Base-by-base conservation (phyloP, 345 rosid genomes). In the Draba incana region DNA sequence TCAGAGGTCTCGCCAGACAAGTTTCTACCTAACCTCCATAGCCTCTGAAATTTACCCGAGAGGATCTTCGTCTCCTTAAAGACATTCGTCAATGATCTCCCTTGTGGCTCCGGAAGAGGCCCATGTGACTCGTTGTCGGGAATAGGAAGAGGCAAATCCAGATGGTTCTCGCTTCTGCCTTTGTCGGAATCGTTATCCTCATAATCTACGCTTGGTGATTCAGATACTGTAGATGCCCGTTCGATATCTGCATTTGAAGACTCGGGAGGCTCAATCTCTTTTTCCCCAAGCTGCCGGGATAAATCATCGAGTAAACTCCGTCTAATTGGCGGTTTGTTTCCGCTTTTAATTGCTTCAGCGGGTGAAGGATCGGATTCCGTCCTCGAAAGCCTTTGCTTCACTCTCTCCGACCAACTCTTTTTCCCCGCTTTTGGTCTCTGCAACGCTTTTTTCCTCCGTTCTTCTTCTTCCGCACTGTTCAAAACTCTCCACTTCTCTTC, bases 401-500 rank as follows among this genome's bases (percentile, higher is more conserved):
- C 79, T 81, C 81, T 90, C 50, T 87, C 92, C 1, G 94, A 85
- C 98, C 98, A 90, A 51, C 96, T 77, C 55, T 80, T 93, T 71
- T 76, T 88, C 74, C 48, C 78, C 4, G 72, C 69, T 47, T 62
- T 75, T 0, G 79, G 79, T 42, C 44, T 79, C 69, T 66, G 69
- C 54, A 81, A 76, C 5, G 38, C 84, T 47, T 67, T 68, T 43
- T 55, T 64, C 73, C 43, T 71, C 30, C 77, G 75, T 71, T 64
- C 78, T 55, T 60, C 78, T 70, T 75, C 79, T 76, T 82, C 97
- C 37, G 84, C 85, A 38, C 84, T 82, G 74, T 88, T 89, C 72
- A 81, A 35, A 69, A 80, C 85, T 78, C 96, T 88, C 98, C 98
- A 93, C 68, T 79, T 87, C 76, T 84, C 98, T 81, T 93, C 98